Evolutionary conservation across 1,284 basidiomycete species (phyloP), one percentile per base, ranked within the genome.

Genomic region (Psilocybe mexicana): DNA sequence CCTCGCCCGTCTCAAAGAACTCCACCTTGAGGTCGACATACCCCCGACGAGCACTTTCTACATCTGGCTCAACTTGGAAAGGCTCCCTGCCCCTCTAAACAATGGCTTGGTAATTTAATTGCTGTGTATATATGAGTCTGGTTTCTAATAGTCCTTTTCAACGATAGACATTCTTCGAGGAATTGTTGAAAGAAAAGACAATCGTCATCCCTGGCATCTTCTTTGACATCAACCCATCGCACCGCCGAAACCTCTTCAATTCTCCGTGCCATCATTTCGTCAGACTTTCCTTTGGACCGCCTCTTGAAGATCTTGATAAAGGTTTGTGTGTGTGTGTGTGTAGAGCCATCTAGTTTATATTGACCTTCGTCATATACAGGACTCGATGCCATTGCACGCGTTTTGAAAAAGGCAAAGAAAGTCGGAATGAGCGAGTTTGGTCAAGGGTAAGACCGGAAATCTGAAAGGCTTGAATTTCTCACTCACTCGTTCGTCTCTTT

Each of bases 251-350:
- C 73, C 79, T 98, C 57, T 92, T 96, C 77, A 86, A 90, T 68
- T 95, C 92, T 4, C 93, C 95, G 14, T 96, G 93, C 76, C 92
- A 94, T 73, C 88, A 92, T 70, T 96, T 91, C 66, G 87, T 95
- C 28, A 84, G 93, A 25, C 74, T 95, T 57, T 90, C 89, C 14
- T 98, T 95, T 70, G 95, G 96, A 0, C 96, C 95, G 2, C 88
- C 90, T 25, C 66, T 96, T 51, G 84, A 86, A 55, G 88, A 90
- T 67, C 82, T 97, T 50, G 90, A 96, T 65, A 88, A 81, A 76
- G 93, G 92, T 82, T 54, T 49, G 78, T 6, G 6, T 11, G 25
- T 18, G 28, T 68, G 43, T 5, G 28, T 56, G n/a, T 51, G 12
- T 33, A 25, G 43, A 8, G 28, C 38, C 24, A 28, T 12, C 26